These are phyloP conservation scores for Chimonanthus salicifolius DNA, from an alignment of 164 flowering plant species.

Conservation along the genomic window DNA sequence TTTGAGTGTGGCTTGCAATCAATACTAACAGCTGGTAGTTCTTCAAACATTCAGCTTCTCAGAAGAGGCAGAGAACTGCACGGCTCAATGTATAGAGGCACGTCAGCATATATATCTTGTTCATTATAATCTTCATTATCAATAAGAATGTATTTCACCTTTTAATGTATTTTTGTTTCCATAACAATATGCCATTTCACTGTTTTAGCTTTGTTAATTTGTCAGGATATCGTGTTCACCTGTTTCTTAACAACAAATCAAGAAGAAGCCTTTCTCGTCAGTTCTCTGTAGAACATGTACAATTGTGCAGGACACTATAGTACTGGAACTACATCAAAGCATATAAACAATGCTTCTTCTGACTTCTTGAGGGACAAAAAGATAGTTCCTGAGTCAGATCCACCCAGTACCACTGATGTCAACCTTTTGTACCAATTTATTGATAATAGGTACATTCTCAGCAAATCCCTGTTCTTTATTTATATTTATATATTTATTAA, in stretches of 20 bases:
- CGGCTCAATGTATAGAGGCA: constrained; percentile 25
- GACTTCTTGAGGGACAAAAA: constrained; percentile 46
- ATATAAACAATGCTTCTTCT: constrained; percentile 28
- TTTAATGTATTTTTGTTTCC: not conserved
- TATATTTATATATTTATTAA: not conserved
- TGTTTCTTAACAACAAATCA: constrained; percentile 7
- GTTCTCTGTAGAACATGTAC: constrained; percentile 34
- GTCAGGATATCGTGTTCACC: not conserved
- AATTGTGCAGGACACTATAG: constrained; percentile 34
- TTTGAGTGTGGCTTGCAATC: not conserved
- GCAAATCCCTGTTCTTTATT: not conserved
- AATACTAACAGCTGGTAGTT: not conserved
- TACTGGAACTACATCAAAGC: constrained; percentile 34
- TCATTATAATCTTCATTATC: not conserved
- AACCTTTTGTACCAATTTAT: constrained; percentile 53
- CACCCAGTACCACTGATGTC: constrained; percentile 62
- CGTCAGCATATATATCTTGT: constrained; percentile 7
- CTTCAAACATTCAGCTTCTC: constrained; percentile 21
- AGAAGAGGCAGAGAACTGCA: constrained; percentile 17
- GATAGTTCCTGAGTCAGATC: constrained; percentile 68
- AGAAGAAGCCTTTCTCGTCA: constrained; percentile 16
- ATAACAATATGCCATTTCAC: not conserved
- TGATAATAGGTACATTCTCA: constrained; percentile 46
- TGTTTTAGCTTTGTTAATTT: not conserved
- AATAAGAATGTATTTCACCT: not conserved